A percentile compares a stretch with the other conserved stretches of the same genome.
Conservation (phyloP, 176 grass and related monocot genomes). For the Thalia dealbata region DNA sequence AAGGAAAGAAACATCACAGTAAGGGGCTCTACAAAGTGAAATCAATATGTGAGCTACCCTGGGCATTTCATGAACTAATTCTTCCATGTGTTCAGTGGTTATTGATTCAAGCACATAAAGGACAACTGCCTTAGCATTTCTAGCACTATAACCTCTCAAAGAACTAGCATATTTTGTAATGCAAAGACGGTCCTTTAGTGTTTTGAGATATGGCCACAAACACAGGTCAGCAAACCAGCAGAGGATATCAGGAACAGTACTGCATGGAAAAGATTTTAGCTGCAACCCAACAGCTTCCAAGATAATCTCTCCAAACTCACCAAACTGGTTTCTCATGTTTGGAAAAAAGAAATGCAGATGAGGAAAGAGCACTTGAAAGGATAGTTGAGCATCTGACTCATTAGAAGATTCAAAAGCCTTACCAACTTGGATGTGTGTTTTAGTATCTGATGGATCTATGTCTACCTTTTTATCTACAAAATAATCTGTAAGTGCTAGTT, state of each 20-base stretch:
- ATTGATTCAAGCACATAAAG: constrained; percentile 80
- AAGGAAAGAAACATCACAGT: constrained; percentile 80
- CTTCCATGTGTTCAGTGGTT: constrained; percentile 63
- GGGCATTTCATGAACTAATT: constrained; percentile 75
- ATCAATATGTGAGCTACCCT: constrained; percentile 73
- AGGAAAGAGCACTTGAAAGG: constrained; percentile 55
- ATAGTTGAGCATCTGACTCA: constrained; percentile 15
- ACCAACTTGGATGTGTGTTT: constrained; percentile 29
- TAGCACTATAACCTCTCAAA: constrained; percentile 59
- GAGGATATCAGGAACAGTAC: constrained; percentile 69
- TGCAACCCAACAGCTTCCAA: constrained; percentile 83
- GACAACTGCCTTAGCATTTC: constrained; percentile 81
- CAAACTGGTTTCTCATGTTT: constrained; percentile 57
- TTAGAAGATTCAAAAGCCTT: constrained; percentile 27
- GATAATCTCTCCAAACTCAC: constrained; percentile 64
- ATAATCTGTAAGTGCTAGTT: constrained; percentile 54
- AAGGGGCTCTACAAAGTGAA: constrained; percentile 82
- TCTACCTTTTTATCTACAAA: constrained; percentile 38
- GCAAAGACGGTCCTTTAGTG: constrained; percentile 43
- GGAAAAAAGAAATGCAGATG: constrained; percentile 82
- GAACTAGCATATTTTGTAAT: constrained; percentile 30
- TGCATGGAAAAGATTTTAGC: constrained; percentile 65
- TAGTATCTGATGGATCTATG: constrained; percentile 27
- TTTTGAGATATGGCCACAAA: constrained; percentile 77
- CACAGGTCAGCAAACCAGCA: constrained; percentile 97